Evolutionary conservation across 1,284 basidiomycete genomes (phyloP), one percentile per base, ranked within the genome.

Genomic region (Boletellus deceptivus): DNA sequence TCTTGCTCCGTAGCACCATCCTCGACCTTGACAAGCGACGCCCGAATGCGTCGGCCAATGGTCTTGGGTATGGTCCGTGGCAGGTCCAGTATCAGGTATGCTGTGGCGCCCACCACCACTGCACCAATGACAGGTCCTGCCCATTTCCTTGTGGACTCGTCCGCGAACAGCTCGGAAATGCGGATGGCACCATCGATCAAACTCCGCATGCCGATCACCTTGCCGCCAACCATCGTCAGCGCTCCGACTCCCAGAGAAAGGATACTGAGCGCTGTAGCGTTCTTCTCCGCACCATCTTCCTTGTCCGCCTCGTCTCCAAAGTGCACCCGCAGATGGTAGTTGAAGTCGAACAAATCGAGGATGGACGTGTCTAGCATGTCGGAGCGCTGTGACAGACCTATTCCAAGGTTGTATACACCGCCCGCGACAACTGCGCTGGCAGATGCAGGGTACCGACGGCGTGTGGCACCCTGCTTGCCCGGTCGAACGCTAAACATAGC

Each of bases 21-120:
- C 22, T 68, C 62, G 35, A 66, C 75, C 62, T 63, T 75, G 54
- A 75, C 62, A 14, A 93, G 75, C 14, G 82, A 76, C 2, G 81
- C 73, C 59, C 79, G 82, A 53, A 91, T 80, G 44, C 90, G 79
- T 50, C 92, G 80, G 3, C 94, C 94, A 52, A 98, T 81, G 31
- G 93, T 98, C 55, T 84, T 80, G n/a, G 97, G 97, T 55, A 99
- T 89, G 3, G 92, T 86, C 62, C 77, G 82, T 0, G 97, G 97
- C 24, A 99, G 79, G 64, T 98, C 95, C 59, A 91, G 73, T 48
- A 98, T 77, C 55, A 97, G 75, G 73, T 96, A 98, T 2, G 83
- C 86, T 3, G 87, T 82, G 14, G 89, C 73, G 14, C 93, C 93
- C 48, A 91, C 73, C 16, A 86, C 81, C 43, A 84, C 71, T 1